Percentiles rank a stretch among this genome's conserved stretches.
Evolutionary conservation across 148 eudicot genomes (phyloP).

Genomic region (Beta vulgaris): DNA sequence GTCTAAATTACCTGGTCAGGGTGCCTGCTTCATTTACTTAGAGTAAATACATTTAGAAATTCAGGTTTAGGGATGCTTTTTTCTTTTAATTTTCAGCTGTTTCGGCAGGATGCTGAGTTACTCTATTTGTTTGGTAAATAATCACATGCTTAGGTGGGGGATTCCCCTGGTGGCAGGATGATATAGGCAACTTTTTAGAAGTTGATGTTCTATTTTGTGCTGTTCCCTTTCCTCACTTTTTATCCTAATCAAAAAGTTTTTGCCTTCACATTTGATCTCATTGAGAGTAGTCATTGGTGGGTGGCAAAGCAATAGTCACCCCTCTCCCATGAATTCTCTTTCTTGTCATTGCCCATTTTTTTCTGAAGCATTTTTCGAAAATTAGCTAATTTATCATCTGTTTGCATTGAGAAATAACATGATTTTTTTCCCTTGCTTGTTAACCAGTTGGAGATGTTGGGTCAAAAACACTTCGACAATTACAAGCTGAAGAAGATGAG

Average conservation of each 20-base stretch:
- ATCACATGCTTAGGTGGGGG: not conserved
- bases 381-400: not conserved
- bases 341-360: not conserved
- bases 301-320: not conserved
- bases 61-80: too few relatives aligned
- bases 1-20: too few relatives aligned
- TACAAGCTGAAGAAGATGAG: slow-evolving; percentile 77
- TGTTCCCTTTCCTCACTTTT: not conserved
- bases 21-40: too few relatives aligned
- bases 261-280: not conserved
- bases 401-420: not conserved
- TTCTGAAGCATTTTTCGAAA: slow-evolving; percentile 1
- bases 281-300: not conserved
- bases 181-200: too few relatives aligned
- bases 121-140: not conserved
- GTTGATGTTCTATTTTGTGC: not conserved
- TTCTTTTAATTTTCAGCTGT: not conserved
- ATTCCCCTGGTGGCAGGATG: not conserved
- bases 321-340: not conserved
- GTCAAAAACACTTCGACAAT: slow-evolving; percentile 58
- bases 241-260: not conserved
- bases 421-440: not conserved
- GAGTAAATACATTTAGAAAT: too few relatives aligned
- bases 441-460: slow-evolving; percentile 42
- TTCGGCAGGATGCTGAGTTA: not conserved